Evolutionary conservation across 352 stramenopile genomes (phyloP), one percentile per base, ranked within the genome.

Genomic region (Hyphochytrium catenoides): DNA sequence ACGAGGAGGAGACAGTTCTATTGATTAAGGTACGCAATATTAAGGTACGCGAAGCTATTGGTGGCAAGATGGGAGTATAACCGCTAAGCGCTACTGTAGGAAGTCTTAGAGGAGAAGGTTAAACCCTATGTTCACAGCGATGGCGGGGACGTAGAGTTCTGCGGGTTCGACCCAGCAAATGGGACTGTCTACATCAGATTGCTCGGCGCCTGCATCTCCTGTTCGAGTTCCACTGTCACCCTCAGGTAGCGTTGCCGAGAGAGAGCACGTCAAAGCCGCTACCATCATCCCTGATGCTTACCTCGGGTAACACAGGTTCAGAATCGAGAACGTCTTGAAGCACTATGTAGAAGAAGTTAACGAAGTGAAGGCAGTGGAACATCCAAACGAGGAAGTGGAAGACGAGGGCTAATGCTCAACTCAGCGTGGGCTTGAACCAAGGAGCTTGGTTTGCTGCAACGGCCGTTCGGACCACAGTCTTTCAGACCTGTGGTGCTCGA

Each of bases 141-240:
- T 21, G 38, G 38, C 21, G 38, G 38, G 9, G 38, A 44, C 34
- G 31, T 44, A 9, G 38, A 44, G 17, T 37, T 34, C 18, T 33
- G 38, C 28, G 38, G 38, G 16, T 28, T 44, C 2, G 29, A 44
- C 19, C n/a, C n/a, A n/a, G n/a, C n/a, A n/a, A 39, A 20, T 11
- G 38, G 38, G 11, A 40, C 31, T 5, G 29, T 42, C 16, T 31
- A 42, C n/a, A 30, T 44, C 14, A 30, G 38, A n/a, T 25, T 44
- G 5, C 30, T 44, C 24, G 38, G 38, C 28, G 38, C 38, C 18
- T 44, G 38, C 31, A 16, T 27, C n/a, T 27, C 17, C 12, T 44
- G 38, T 25, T 33, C 38, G 5, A 41, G 29, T 33, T 44, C 38
- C 1, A 44, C 38, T 8, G 38, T 44, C 8, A 44, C 38, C 11